Conservation (phyloP, 2,329 filamentous ascomycete species). For the Aspergillus calidoustus region DNA sequence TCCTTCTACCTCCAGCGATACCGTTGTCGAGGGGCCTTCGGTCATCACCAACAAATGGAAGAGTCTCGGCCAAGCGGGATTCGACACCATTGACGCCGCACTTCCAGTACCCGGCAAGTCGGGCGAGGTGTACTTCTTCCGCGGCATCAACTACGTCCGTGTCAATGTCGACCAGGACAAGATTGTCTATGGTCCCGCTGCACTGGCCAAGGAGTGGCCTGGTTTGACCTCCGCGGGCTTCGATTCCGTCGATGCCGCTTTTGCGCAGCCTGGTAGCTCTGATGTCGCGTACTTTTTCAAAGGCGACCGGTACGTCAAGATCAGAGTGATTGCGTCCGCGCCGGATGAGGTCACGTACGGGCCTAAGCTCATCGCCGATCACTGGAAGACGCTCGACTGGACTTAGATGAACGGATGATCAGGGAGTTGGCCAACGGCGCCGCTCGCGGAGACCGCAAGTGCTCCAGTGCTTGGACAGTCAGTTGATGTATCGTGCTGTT, state of each 20-base stretch:
- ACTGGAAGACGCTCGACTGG: conserved; percentile 13
- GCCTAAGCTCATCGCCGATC: not conserved
- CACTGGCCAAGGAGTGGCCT: not conserved
- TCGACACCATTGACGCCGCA: conserved; percentile 9
- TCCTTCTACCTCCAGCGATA: not conserved
- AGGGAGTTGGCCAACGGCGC: no score
- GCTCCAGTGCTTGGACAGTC: no score
- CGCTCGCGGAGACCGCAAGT: no score
- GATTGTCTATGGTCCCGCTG: conserved; percentile 2
- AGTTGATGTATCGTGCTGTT: no score
- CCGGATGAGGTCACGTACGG: conserved; percentile 1
- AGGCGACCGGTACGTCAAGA: conserved; percentile 6
- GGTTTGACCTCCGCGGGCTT: conserved; percentile 4
- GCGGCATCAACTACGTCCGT: conserved; percentile 5
- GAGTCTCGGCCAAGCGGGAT: not conserved
- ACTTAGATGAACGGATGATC: not conserved
- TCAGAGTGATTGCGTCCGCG: not conserved
- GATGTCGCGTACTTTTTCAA: conserved; percentile 2
- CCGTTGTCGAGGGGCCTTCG: not conserved
- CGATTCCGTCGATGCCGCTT: conserved; percentile 7
- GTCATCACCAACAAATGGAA: conserved; percentile 1
- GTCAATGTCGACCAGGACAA: not conserved
- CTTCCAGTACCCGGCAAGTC: not conserved
- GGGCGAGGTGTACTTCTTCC: conserved; percentile 10
- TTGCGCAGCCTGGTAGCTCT: not conserved